Evolutionary conservation across 345 rosid genomes (phyloP).

Genomic region (Aquilaria yunnanensis): DNA sequence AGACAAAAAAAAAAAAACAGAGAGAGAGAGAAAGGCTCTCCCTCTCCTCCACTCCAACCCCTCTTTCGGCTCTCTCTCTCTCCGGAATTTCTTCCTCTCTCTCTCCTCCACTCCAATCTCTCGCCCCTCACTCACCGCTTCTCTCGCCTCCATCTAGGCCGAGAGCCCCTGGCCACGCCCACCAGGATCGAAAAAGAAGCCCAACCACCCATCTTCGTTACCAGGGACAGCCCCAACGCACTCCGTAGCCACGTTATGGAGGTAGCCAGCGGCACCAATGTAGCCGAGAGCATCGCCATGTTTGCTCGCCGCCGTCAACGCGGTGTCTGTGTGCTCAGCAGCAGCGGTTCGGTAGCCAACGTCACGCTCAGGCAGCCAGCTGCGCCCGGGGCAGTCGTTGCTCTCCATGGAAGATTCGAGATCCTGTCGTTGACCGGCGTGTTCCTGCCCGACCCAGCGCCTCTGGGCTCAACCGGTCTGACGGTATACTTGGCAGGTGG

Average conservation of each 20-base stretch:
- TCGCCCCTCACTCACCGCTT: constrained; percentile 33
- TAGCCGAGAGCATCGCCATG: too few species aligned
- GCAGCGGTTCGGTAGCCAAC: constrained; percentile 75
- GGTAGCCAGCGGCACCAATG: too few species aligned
- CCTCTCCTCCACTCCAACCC: background rate
- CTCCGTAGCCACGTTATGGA: too few species aligned
- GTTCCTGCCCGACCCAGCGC: constrained; percentile 81
- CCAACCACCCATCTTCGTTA: too few species aligned
- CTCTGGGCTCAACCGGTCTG: constrained; percentile 75
- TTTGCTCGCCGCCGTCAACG: constrained; percentile 67
- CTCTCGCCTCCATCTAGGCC: constrained; percentile 18
- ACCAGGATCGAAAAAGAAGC: too few species aligned
- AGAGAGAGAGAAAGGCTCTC: too few species aligned
- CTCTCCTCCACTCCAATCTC: constrained; percentile 5
- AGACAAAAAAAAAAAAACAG: too few species aligned
- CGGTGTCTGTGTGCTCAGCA: constrained; percentile 76
- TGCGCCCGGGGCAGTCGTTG: too few species aligned
- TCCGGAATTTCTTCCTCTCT: too few species aligned
- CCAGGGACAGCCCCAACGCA: too few species aligned
- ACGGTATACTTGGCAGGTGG: constrained; percentile 71
- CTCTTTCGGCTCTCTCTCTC: background rate
- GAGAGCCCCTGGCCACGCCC: constrained; percentile 78
- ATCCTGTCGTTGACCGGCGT: too few species aligned
- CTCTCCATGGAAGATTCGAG: too few species aligned
- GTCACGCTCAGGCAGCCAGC: constrained; percentile 77